Evolutionary conservation across 495 filamentous ascomycete species (phyloP).

Genomic region (Penicillium macrosclerotiorum): DNA sequence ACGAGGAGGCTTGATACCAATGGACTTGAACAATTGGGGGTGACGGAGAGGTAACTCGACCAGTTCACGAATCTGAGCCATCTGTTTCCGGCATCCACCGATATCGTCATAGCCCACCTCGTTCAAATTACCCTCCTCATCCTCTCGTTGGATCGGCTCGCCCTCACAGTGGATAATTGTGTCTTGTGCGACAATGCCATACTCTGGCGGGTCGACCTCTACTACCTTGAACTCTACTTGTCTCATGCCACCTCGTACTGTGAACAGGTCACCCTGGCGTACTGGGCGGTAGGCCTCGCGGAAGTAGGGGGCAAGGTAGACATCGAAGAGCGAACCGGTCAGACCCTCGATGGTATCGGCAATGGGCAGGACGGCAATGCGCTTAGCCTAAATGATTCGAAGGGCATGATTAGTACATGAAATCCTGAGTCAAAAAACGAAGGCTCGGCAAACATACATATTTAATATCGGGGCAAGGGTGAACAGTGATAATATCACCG

Average conservation of each 20-base stretch:
- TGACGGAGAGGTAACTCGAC: conserved; percentile 95
- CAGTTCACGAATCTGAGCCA: conserved; percentile 98
- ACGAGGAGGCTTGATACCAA: conserved; percentile 98
- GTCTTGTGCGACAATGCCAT: conserved; percentile 96
- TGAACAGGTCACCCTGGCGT: conserved; percentile 95
- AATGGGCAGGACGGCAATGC: conserved; percentile 96
- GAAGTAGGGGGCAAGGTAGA: conserved; percentile 99
- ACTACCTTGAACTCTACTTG: conserved; percentile 99
- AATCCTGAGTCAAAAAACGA: neutral
- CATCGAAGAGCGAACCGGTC: conserved; percentile 96
- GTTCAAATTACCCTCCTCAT: conserved; percentile 98
- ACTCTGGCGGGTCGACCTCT: conserved; percentile 96
- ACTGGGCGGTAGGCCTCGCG: conserved; percentile 97
- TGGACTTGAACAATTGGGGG: conserved; percentile 98
- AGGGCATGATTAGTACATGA: conserved; percentile 11
- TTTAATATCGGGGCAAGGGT: conserved; percentile 99
- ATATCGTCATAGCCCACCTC: conserved; percentile 99
- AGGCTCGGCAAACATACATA: conserved; percentile 64
- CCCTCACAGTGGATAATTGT: conserved; percentile 99
- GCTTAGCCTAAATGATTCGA: conserved; percentile 73
- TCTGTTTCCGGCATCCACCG: conserved; percentile 98
- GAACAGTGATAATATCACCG: conserved; percentile 93
- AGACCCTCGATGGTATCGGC: conserved; percentile 97
- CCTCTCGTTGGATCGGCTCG: conserved; percentile 96
- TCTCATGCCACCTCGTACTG: conserved; percentile 94